These are phyloP conservation scores for Teratosphaeria viscida DNA, from an alignment of 2,329 filamentous ascomycete species.

Conservation along the genomic window DNA sequence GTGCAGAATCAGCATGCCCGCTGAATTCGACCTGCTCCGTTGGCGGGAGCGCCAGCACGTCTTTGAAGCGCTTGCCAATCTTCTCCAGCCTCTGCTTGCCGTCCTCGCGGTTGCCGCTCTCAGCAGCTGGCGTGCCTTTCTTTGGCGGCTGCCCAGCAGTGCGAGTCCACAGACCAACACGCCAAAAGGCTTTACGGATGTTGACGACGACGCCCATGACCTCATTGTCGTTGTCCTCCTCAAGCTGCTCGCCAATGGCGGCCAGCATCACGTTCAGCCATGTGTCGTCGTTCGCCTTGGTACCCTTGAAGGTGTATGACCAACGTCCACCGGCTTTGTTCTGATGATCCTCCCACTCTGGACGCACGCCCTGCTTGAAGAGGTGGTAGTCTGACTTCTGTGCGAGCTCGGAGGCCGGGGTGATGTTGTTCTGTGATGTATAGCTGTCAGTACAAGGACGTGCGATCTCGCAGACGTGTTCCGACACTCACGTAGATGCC, in stretches of 20 bases:
- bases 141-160: conserved; percentile 74
- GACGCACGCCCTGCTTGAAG: conserved; percentile 93
- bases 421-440: conserved; percentile 80
- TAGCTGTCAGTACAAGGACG: conserved; percentile 1
- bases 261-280: conserved; percentile 97
- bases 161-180: conserved; percentile 93
- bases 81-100: conserved; percentile 72
- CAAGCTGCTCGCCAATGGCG: conserved; percentile 94
- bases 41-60: conserved; percentile 68
- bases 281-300: conserved; percentile 88
- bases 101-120: conserved; percentile 49
- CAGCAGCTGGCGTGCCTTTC: conserved; percentile 48
- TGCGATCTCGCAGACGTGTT: not conserved
- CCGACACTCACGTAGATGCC: conserved; percentile 76
- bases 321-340: conserved; percentile 99
- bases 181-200: conserved; percentile 95
- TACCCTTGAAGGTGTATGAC: conserved; percentile 97
- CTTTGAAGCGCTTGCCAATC: conserved; percentile 89
- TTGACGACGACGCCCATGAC: conserved; percentile 99
- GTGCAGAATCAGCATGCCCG: conserved; percentile 87
- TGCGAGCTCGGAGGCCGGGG: conserved; percentile 85
- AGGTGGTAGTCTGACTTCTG: conserved; percentile 99
- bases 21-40: conserved; percentile 84
- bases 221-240: conserved; percentile 88
- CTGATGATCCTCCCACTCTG: conserved; percentile 96